Conservation (phyloP, 1,139 yeast genomes). For the Yamadazyma dendronema region DNA sequence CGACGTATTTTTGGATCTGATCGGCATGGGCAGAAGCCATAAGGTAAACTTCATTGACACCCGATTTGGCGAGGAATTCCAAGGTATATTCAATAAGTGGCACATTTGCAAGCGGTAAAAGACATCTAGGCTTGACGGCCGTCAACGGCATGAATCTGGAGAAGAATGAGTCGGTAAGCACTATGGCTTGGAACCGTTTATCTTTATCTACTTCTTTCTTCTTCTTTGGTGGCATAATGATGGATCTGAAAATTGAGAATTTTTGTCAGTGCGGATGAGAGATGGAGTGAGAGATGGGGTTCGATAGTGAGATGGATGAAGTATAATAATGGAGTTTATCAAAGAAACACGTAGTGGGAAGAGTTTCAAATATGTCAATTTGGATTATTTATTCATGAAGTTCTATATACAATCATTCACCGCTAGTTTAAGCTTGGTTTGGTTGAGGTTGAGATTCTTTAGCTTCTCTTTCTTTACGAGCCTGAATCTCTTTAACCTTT, state of each 20-base stretch:
- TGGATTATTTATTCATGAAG: too few species aligned
- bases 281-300: not conserved
- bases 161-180: slow-evolving; percentile 89
- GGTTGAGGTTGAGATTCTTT: not conserved
- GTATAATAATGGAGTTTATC: too few species aligned
- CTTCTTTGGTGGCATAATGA: slow-evolving; percentile 45
- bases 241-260: too few species aligned
- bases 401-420: too few species aligned
- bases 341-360: too few species aligned
- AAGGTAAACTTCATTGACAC: slow-evolving; percentile 83
- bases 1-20: slow-evolving; percentile 78
- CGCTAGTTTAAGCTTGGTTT: not conserved
- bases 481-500: slow-evolving; percentile 7
- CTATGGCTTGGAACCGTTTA: slow-evolving; percentile 87
- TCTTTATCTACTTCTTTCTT: slow-evolving; percentile 61
- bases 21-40: slow-evolving; percentile 92
- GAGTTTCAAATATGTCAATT: too few species aligned
- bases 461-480: slow-evolving; percentile 5
- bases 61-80: slow-evolving; percentile 89
- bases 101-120: slow-evolving; percentile 86
- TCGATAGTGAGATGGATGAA: too few species aligned
- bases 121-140: slow-evolving; percentile 79
- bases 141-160: slow-evolving; percentile 92
- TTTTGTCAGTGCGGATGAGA: too few species aligned
- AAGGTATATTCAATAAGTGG: slow-evolving; percentile 93